phyloP scores from a whole-genome alignment of 2,329 filamentous ascomycete species.

The Tolypocladium tropicale region DNA sequence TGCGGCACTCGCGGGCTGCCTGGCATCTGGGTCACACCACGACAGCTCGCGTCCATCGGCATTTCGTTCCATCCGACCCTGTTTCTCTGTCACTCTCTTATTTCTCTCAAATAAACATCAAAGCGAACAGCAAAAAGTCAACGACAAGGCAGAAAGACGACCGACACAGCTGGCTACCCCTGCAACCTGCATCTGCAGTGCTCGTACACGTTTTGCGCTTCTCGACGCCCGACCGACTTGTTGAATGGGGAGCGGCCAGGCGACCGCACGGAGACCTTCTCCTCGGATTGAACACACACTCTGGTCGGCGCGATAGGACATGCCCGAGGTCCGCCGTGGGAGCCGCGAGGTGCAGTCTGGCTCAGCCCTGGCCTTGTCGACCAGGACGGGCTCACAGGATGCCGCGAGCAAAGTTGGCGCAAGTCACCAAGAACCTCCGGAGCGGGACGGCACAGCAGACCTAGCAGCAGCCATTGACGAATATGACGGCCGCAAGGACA shows the following conservation, averaged over 20 bases:
- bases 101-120: too few relatives aligned
- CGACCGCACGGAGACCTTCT: too few relatives aligned
- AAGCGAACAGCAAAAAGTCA: neutral
- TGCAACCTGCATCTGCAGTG: neutral
- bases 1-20: too few relatives aligned
- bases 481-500: neutral
- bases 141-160: neutral
- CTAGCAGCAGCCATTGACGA: neutral
- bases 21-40: neutral
- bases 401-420: neutral
- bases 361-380: constrained; percentile 9
- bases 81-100: neutral
- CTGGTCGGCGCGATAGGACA: constrained; percentile 4
- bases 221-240: neutral
- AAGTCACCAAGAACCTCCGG: neutral
- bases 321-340: constrained; percentile 20
- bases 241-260: neutral
- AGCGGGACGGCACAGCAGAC: neutral
- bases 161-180: neutral
- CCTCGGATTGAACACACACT: neutral
- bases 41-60: too few relatives aligned
- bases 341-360: constrained; percentile 12
- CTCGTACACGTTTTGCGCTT: neutral
- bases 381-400: neutral
- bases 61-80: too few relatives aligned